Evolutionary conservation across 306 rosid species (phyloP), one percentile per base, ranked within the genome.

Genomic region (Castanospermum australe): DNA sequence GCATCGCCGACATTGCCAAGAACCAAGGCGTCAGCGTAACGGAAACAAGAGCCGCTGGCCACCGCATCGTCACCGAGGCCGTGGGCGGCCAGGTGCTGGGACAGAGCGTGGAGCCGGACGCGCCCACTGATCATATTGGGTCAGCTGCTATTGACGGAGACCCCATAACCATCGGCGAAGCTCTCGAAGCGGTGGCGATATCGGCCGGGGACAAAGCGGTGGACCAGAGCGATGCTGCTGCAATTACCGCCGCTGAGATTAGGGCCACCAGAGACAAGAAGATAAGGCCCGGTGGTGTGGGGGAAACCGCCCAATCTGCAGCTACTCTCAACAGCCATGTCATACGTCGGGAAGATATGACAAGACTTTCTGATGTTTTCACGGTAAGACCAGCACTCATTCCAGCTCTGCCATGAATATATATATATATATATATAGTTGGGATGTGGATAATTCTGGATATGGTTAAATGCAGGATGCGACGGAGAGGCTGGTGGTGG

Each of bases 131-230:
- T n/a, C n/a, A n/a, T 30, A 14, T 73, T 2, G 87, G 84, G 2
- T 84, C 78, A 0, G 81, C 84, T 0, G 75, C 69, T 17, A 83
- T 79, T 2, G 81, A 73, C 2, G 84, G 87, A 0, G 87, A 79
- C 5, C 87, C 81, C 7, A 79, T 84, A 36, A 79, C 81, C 0
- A 84, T 84, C 1, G 81, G 79, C 0, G 84, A 84, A 62, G 84
- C 87, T 9, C 33, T 74, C 5, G 84, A 84, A 38, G 84, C 65
- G 5, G 87, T 65, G 35, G 74, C 73, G 0, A 39, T 79, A 47
- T 50, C 78, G 0, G 70, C 15, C 4, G 87, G 75, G 0, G 81
- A 84, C 12, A 79, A 84, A 21, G 50, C 78, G 18, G 87, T 79
- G 14, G 78, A 84, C 15, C 87, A 79, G 42, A 68, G 38, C 1